Evolutionary conservation across 1,284 basidiomycete genomes (phyloP), one percentile per base, ranked within the genome.

Genomic region (Cryptococcus sp.): DNA sequence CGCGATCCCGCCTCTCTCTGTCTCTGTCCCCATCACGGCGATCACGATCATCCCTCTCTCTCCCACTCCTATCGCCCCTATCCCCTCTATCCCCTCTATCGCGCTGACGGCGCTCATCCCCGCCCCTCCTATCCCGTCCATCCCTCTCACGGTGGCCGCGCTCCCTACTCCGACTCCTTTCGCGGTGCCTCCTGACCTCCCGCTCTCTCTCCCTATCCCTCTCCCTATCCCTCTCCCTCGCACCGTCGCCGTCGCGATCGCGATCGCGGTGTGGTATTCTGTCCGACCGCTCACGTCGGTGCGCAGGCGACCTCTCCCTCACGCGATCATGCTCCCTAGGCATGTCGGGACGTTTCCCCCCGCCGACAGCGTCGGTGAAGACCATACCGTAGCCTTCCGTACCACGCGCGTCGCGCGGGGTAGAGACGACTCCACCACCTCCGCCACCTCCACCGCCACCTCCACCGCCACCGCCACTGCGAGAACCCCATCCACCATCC

Each of bases 361-460:
- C 46, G 28, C 44, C 36, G 11, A 13, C 36, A 18, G 36, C 33
- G 15, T 62, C 61, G 49, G 28, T 33, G 28, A 62, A 62, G 6
- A 62, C 57, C 57, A 62, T 59, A 15, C 61, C 57, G 36, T 62
- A 62, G 6, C 57, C 57, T 36, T 50, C 54, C 33, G 55, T 55
- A 4, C 50, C 55, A n/a, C 55, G 43, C 13, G 43, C 52, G 21
- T 62, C 59, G 57, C 56, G 33, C 44, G 59, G 45, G 37, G 57
- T 48, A 40, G 53, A 35, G 33, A 39, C 36, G 16, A 24, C 46
- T 39, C 12, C 28, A 43, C 52, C 54, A 53, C 21, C 54, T 44
- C 49, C 55, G 56, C 39, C 56, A 58, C 40, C 71, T 74, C n/a
- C 71, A 24, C 54, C 50, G 37, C 52, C 43, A 39, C 56, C 42